A percentile compares a stretch with the other conserved stretches of the same genome.
These are phyloP conservation scores for Beauveria rudraprayagi DNA, from an alignment of 2,329 filamentous ascomycete species.

Conservation along the genomic window DNA sequence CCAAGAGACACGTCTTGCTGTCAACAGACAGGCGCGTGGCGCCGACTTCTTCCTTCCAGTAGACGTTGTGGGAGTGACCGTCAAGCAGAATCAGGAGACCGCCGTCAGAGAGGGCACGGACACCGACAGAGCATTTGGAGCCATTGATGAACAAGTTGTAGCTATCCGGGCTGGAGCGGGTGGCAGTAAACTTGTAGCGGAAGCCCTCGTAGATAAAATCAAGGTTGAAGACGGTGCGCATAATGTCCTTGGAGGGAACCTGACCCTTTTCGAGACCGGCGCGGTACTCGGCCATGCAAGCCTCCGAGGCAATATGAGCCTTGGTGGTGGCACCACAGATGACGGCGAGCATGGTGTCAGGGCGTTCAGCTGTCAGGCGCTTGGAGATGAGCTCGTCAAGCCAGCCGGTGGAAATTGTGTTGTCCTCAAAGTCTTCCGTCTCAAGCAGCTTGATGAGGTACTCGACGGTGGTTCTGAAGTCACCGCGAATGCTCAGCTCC, in stretches of 20 bases:
- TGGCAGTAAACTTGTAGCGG: constrained; percentile 97
- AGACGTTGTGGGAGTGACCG: constrained; percentile 93
- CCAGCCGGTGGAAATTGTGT: constrained; percentile 99
- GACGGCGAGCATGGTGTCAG: constrained; percentile 87
- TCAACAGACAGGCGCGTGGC: constrained; percentile 94
- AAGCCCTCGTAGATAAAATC: constrained; percentile 98
- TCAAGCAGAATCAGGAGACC: constrained; percentile 84
- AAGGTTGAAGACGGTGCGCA: constrained; percentile 95
- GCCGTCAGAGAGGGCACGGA: constrained; percentile 87
- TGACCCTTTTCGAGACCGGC: constrained; percentile 92
- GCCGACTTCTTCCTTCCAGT: constrained; percentile 99
- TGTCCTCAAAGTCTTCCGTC: constrained; percentile 96
- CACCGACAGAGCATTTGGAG: constrained; percentile 88
- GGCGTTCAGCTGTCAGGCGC: constrained; percentile 90
- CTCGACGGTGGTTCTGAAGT: constrained; percentile 97
- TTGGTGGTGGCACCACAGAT: constrained; percentile 92
- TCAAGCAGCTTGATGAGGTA: constrained; percentile 98
- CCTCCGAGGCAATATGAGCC: constrained; percentile 89
- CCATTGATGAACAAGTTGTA: constrained; percentile 99
- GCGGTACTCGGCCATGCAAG: constrained; percentile 78
- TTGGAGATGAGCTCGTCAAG: constrained; percentile 97
- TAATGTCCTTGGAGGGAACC: constrained; percentile 89
- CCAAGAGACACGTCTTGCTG: constrained; percentile 93
- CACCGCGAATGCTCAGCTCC: constrained; percentile 97
- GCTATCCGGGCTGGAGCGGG: constrained; percentile 82